These are phyloP conservation scores for Metschnikowia aberdeeniae DNA, from an alignment of 805 yeast genomes.

Conservation along the genomic window DNA sequence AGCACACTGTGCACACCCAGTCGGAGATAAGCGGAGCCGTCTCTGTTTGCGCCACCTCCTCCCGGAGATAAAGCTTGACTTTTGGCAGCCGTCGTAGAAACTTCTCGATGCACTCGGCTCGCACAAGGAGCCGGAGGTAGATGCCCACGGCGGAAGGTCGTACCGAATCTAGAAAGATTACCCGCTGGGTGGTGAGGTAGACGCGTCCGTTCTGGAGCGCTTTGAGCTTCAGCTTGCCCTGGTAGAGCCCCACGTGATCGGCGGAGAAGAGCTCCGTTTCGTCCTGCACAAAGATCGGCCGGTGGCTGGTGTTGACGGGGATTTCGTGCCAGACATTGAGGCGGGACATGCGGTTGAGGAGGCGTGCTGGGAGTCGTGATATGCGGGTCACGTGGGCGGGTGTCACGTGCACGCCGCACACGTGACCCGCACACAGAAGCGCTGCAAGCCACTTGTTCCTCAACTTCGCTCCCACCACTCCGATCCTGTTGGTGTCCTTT, in stretches of 20 bases:
- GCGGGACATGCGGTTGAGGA: conserved; percentile 7
- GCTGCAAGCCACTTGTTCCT: not conserved
- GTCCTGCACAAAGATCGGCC: conserved; percentile 33
- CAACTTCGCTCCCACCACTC: no score
- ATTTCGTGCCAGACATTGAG: conserved; percentile 33
- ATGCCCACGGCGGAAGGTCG: conserved; percentile 47
- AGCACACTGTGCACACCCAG: conserved; percentile 92
- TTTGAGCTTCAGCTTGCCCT: conserved; percentile 61
- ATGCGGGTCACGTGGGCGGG: not conserved
- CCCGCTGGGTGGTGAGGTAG: conserved; percentile 68
- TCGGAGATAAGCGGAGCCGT: conserved; percentile 18
- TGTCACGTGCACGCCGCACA: not conserved
- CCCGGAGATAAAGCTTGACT: conserved; percentile 37
- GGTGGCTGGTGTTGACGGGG: conserved; percentile 34
- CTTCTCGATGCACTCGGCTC: conserved; percentile 42
- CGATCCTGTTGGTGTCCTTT: no score
- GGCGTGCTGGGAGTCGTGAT: not conserved
- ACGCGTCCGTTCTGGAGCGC: conserved; percentile 71
- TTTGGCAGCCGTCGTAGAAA: conserved; percentile 80
- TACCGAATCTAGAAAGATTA: conserved; percentile 66
- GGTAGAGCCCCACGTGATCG: conserved; percentile 62
- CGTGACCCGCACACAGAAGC: not conserved
- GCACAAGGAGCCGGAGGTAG: conserved; percentile 39
- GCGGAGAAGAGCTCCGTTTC: conserved; percentile 33
- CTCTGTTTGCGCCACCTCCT: conserved; percentile 1